Evolutionary conservation across 306 rosid species (phyloP), one percentile per base, ranked within the genome.

Genomic region (Malus fusca): DNA sequence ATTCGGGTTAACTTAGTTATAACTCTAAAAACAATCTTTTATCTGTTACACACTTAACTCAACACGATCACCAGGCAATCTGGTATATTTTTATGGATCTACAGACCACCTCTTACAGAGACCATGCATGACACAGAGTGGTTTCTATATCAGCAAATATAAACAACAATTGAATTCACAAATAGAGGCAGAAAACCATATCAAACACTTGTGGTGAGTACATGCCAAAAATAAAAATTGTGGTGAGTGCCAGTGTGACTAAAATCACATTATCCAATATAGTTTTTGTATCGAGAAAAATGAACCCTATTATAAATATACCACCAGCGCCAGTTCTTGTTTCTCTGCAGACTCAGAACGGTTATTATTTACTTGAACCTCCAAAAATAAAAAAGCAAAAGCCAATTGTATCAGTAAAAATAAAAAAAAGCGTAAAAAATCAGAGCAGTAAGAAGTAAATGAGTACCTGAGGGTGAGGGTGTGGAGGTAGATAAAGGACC

Each of bases 251-350:
- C 8, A 21, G 26, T 55, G 61, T 2, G 25, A 21, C 14, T 13
- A 17, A 46, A 46, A 13, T 46, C 25, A 55, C 60, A 25, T 55
- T 55, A 55, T 55, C 60, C 25, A 13, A 46, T 46, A 46, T 53
- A n/a, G 19, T 52, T 17, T 33, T 3, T 21, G 60, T 6, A 55
- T 7, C 4, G 1, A 53, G 25, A 17, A 17, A 74, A 37, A 7
- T 68, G 51, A 53, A 23, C 33, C 66, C 11, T 53, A 19, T 53
- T 19, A 21, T 53, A 53, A 4, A 31, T 19, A 95, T 31, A 31
- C 97, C 97, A 87, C 85, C 82, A 90, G 75, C 61, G 91, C 93
- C 81, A 85, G 82, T 68, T 90, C 97, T 66, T 89, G 85, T 83
- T 62, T 88, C 85, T 90, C 77, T 3, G 91, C 40, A 30, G 18